Evolutionary conservation across 768 basidiomycete species (phyloP), one percentile per base, ranked within the genome.

Genomic region (Suillus hirtellus): DNA sequence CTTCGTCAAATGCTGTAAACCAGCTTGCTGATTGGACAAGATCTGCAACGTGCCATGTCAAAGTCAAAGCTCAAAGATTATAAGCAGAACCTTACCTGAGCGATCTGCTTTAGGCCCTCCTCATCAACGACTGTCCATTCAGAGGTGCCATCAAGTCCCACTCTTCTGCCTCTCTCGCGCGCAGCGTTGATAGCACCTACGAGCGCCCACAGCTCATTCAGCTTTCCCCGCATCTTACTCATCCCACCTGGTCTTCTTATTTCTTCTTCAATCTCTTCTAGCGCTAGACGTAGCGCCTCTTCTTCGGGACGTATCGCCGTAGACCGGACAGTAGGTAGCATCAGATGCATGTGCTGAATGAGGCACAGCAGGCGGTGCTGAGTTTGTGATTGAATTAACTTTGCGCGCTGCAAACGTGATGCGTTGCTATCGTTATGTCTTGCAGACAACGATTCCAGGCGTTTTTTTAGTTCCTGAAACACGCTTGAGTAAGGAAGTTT

Each of bases 51-150:
- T 9, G 44, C 31, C 31, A 66, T 19, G 56, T 68, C 58, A 63
- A 52, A 53, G 17, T 42, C 31, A 34, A 44, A n/a, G 58, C 35
- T 6, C 42, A 50, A 68, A 47, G 65, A 53, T 42, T 10, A 42
- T 21, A 31, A 27, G 58, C 19, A 35, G 64, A 64, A 59, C 54
- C 80, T 19, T 63, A 90, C 91, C 82, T 90, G 87, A 4, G 87
- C 80, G 61, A 95, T 86, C 72, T 91, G 87, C 54, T 85, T 80
- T 61, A 95, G 76, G 1, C 93, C 93, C 1, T 93, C 91, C 69
- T 92, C 90, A 71, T 95, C 93, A 3, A 91, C 89, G n/a, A 94
- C 90, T 0, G 86, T 84, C 92, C 92, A 93, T 68, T 88, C 89
- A 9, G 82, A 80, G 17, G 59, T 62, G 1, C 79, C 81, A 17